phyloP scores from a whole-genome alignment of 208 protist genomes.

The Trypanosoma melophagium region DNA sequence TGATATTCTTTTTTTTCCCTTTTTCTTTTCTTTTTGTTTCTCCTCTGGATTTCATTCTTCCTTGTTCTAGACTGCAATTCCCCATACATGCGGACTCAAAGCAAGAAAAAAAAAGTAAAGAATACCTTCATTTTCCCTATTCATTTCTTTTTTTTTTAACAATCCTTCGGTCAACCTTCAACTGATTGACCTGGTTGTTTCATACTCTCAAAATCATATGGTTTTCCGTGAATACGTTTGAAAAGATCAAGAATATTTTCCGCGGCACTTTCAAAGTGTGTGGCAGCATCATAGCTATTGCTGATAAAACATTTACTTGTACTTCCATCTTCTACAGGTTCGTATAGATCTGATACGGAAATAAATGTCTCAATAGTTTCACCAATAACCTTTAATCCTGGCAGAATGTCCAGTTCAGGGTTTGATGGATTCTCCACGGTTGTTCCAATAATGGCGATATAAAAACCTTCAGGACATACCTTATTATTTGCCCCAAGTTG shows the following conservation, averaged over 20 bases:
- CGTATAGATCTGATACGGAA: constrained; percentile 88
- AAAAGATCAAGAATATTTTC: constrained; percentile 97
- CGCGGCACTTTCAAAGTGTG: constrained; percentile 99
- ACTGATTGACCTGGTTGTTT: constrained; percentile 33
- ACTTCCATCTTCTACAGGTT: constrained; percentile 90
- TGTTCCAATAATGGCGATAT: constrained; percentile 97
- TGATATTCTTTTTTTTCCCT: not conserved
- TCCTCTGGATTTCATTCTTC: not conserved
- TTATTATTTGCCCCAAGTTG: constrained; percentile 92
- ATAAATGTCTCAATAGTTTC: constrained; percentile 90
- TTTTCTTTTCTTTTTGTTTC: constrained; percentile 10
- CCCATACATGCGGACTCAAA: not conserved
- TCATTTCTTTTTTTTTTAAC: constrained; percentile 22
- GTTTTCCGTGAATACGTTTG: constrained; percentile 95
- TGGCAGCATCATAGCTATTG: constrained; percentile 95
- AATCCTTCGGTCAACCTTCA: constrained; percentile 7
- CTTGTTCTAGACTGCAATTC: not conserved
- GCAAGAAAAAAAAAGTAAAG: constrained; percentile 18
- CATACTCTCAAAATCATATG: constrained; percentile 78
- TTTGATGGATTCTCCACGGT: constrained; percentile 95
- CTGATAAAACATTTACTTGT: constrained; percentile 95
- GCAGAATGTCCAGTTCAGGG: constrained; percentile 92
- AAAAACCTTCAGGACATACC: constrained; percentile 97
- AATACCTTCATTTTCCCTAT: constrained; percentile 11
- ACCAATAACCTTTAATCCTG: constrained; percentile 93